phyloP scores from a whole-genome alignment of 164 flowering plant genomes.

The Berberis vulgaris region DNA sequence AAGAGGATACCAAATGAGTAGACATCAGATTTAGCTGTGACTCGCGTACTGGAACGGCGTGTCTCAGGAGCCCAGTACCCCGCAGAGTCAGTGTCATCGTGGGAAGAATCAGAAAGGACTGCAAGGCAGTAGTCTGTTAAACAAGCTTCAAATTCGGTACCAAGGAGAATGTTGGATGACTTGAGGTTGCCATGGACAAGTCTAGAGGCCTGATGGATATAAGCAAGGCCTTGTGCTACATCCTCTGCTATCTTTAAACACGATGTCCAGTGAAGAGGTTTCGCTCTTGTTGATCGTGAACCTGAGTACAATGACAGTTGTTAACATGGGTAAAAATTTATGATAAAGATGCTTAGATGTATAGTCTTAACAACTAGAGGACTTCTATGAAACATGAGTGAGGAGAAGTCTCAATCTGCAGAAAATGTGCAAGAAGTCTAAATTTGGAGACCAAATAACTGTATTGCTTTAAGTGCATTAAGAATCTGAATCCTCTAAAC shows the following conservation, averaged over 20 bases:
- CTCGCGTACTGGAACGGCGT: conserved; percentile 22
- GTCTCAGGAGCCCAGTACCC: conserved; percentile 65
- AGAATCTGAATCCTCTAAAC: too few relatives aligned
- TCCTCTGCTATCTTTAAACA: conserved; percentile 97
- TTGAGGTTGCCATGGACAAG: conserved; percentile 93
- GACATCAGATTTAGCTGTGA: conserved; percentile 69
- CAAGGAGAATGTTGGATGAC: conserved; percentile 88
- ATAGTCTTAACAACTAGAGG: too few relatives aligned
- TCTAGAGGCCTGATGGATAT: conserved; percentile 88
- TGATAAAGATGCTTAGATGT: too few relatives aligned
- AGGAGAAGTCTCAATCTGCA: too few relatives aligned
- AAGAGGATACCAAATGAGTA: conserved; percentile 70
- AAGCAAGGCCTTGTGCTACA: conserved; percentile 87
- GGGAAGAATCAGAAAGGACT: conserved; percentile 20
- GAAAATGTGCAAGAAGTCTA: too few relatives aligned
- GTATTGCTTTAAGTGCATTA: too few relatives aligned
- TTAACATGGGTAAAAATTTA: not conserved
- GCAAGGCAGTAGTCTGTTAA: conserved; percentile 78
- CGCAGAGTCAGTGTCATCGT: conserved; percentile 19
- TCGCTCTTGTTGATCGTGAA: conserved; percentile 74
- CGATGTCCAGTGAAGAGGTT: conserved; percentile 98
- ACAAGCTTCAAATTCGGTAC: conserved; percentile 91
- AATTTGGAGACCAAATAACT: too few relatives aligned
- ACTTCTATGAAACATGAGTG: too few relatives aligned
- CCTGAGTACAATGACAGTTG: conserved; percentile 28